These are phyloP conservation scores for Cystoderma amianthinum DNA, from an alignment of 768 basidiomycete genomes.

Conservation along the genomic window DNA sequence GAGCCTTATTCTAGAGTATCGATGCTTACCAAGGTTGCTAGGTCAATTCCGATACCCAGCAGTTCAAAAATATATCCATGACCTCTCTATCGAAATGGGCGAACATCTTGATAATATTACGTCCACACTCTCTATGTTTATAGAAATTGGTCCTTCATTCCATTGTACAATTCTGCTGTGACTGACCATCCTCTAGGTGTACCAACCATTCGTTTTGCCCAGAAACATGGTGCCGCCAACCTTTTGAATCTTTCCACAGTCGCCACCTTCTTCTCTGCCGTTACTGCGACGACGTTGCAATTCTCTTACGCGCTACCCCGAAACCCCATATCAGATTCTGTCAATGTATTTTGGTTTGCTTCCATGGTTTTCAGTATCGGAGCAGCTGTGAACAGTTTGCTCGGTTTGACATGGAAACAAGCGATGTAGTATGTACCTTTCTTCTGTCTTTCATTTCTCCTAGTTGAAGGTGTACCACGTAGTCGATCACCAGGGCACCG, in stretches of 20 bases:
- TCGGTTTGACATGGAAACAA: constrained; percentile 75
- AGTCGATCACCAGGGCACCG: constrained; percentile 72
- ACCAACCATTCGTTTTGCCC: constrained; percentile 69
- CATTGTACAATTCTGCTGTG: background rate
- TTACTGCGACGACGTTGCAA: constrained; percentile 68
- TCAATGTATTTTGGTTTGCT: constrained; percentile 71
- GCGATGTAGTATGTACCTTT: constrained; percentile 65
- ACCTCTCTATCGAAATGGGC: constrained; percentile 67
- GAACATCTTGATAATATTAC: constrained; percentile 68
- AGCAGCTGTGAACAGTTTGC: constrained; percentile 70
- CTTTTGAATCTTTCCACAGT: constrained; percentile 71
- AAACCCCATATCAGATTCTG: constrained; percentile 35
- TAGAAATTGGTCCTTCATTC: constrained; percentile 52
- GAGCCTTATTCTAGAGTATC: background rate
- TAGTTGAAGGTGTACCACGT: background rate
- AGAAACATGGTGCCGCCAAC: constrained; percentile 65
- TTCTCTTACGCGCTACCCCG: constrained; percentile 45
- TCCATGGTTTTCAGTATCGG: constrained; percentile 74
- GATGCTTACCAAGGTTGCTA: constrained; percentile 12
- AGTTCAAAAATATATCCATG: constrained; percentile 70
- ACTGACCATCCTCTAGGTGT: constrained; percentile 38
- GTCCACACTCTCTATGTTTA: constrained; percentile 62
- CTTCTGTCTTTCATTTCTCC: too few species aligned
- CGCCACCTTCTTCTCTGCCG: constrained; percentile 72
- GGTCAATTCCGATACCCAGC: constrained; percentile 69